Percentiles rank a stretch among this genome's conserved stretches.
Conservation (phyloP, 1,284 basidiomycete species). For the Dichomitus squalens region DNA sequence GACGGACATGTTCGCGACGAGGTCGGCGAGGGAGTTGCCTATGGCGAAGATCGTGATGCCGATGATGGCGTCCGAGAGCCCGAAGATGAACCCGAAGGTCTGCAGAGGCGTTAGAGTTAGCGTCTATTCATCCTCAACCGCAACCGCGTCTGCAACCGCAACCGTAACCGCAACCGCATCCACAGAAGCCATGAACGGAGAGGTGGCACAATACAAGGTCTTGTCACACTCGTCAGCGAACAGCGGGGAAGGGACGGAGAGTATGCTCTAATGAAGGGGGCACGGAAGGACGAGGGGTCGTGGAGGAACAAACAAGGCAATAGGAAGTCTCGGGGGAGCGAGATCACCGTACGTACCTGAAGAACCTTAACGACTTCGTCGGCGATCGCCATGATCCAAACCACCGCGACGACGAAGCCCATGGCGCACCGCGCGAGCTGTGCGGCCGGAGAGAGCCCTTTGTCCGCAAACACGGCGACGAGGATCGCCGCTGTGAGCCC, state of each 20-base stretch:
- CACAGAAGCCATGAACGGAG: background rate
- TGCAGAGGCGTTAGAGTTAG: slow-evolving; percentile 38
- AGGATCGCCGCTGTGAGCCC: slow-evolving; percentile 59
- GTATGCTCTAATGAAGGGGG: background rate
- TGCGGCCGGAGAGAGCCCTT: slow-evolving; percentile 60
- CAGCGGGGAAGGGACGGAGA: background rate
- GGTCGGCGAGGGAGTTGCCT: slow-evolving; percentile 94
- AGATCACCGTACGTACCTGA: slow-evolving; percentile 50
- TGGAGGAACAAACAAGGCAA: no score
- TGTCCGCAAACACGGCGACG: slow-evolving; percentile 64
- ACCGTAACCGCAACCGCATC: background rate
- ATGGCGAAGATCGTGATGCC: slow-evolving; percentile 96
- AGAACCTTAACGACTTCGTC: slow-evolving; percentile 91
- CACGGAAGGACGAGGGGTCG: no score
- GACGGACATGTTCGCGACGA: slow-evolving; percentile 95
- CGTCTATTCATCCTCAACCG: no score
- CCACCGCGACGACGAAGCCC: slow-evolving; percentile 86
- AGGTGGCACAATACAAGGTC: background rate
- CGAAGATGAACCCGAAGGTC: slow-evolving; percentile 92
- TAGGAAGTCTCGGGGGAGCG: no score
- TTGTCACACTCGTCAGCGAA: background rate
- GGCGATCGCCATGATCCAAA: slow-evolving; percentile 96
- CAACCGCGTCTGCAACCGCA: no score
- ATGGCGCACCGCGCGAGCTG: slow-evolving; percentile 81
- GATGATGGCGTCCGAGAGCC: slow-evolving; percentile 96